A percentile compares a stretch with the other conserved stretches of the same genome.
Evolutionary conservation across 2,329 filamentous ascomycete genomes (phyloP).

Genomic region (Cercospora sp.): DNA sequence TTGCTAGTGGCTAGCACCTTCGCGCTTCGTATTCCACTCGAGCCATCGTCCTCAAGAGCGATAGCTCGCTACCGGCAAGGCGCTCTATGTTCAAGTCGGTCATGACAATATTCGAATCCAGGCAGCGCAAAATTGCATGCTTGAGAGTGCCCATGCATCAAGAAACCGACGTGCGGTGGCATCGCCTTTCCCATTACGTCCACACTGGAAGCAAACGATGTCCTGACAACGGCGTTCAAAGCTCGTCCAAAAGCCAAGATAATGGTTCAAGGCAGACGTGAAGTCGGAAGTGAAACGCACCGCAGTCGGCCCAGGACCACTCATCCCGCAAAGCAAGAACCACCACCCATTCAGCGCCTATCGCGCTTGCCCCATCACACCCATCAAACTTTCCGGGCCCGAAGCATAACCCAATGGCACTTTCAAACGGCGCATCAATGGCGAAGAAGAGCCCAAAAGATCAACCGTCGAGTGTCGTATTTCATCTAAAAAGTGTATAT

Average conservation of each 20-base stretch:
- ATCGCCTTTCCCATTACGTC: neutral
- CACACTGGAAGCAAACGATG: neutral
- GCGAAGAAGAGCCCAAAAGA: neutral
- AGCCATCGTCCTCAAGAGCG: neutral
- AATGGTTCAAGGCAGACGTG: neutral
- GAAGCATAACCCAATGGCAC: neutral
- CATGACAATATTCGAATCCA: neutral
- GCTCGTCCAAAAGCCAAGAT: neutral
- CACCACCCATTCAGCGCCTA: neutral
- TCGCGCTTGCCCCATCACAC: neutral
- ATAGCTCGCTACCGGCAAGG: neutral
- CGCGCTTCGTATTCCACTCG: neutral
- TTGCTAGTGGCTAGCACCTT: neutral
- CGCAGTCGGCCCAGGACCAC: neutral
- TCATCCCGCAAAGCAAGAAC: neutral
- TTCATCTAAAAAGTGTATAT: slow-evolving; percentile 1
- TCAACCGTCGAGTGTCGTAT: neutral
- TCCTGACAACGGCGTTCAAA: neutral
- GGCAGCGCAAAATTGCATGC: neutral
- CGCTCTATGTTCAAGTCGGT: neutral
- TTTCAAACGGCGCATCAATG: neutral
- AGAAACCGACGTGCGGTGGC: neutral
- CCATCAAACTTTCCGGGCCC: slow-evolving; percentile 1
- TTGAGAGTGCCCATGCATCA: neutral
- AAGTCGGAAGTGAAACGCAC: neutral